Evolutionary conservation across 805 yeast genomes (phyloP), one percentile per base, ranked within the genome.

Genomic region (Candida methanosorbosa): DNA sequence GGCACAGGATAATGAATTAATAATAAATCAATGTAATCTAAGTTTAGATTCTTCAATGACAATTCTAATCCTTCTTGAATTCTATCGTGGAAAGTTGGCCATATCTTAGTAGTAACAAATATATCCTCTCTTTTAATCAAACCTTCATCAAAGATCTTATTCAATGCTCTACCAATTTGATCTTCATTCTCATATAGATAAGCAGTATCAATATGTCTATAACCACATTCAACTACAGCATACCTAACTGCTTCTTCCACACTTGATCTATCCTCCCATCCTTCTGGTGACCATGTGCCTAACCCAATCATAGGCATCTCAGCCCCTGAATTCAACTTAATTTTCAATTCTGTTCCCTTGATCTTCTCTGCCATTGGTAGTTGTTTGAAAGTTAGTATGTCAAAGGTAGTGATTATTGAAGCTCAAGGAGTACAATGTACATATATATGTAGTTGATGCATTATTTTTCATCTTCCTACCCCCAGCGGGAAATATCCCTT

Each of bases 1-100:
- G 70, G 65, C 5, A 40, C 22, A 13, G 73, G 73, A 68, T 70
- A 66, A 48, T 68, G 73, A 44, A 65, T 57, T 45, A 67, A 57
- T 47, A 63, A 63, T 38, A 68, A 55, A 42, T 68, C 72, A 21
- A 67, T 60, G 40, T 66, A 66, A 19, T 62, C 70, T 27, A 61
- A 35, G 2, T 54, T 61, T 34, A 67, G 47, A 27, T 54, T 56
- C 21, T 42, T 37, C 42, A 66, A 53, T 13, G 72, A 62, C 7
- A 38, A 41, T 11, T 59, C 57, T 18, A 68, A 45, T 6, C 64
- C 63, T n/a, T 44, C 49, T 17, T 46, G 56, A 4, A 59, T 57
- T 16, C 49, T 38, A 27, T 52, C 46, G 43, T 57, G 63, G 32
- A 57, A 57, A 7, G 56, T 40, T 30, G 59, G 56, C 52, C 49